These are phyloP conservation scores for Vachellia pachyceras DNA, from an alignment of 306 rosid genomes.

Conservation along the genomic window DNA sequence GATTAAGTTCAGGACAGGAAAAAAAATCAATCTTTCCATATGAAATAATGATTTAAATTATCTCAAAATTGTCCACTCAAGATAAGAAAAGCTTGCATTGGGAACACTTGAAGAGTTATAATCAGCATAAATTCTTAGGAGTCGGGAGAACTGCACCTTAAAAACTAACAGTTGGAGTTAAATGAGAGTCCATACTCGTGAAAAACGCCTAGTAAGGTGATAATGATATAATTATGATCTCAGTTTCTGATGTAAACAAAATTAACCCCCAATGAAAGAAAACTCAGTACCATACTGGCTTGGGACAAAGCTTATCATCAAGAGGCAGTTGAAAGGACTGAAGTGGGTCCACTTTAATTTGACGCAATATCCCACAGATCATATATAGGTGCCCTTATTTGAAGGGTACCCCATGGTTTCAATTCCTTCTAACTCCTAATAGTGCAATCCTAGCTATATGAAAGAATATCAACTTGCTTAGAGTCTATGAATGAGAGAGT, in stretches of 20 bases:
- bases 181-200: too few species aligned
- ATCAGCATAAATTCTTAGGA: slow-evolving; percentile 3
- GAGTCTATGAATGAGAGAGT: slow-evolving; percentile 15
- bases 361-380: slow-evolving; percentile 3
- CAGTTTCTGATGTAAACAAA: slow-evolving; percentile 29
- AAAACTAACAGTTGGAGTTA: too few species aligned
- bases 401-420: neutral
- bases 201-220: slow-evolving; percentile 29
- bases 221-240: slow-evolving; percentile 8
- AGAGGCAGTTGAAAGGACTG: slow-evolving; percentile 35
- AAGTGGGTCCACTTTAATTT: slow-evolving; percentile 36
- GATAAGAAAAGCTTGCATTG: slow-evolving; percentile 37
- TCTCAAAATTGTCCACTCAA: slow-evolving; percentile 27
- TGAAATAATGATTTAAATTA: neutral
- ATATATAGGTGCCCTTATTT: slow-evolving; percentile 5
- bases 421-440: slow-evolving; percentile 35
- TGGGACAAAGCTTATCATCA: neutral
- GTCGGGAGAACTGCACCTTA: neutral
- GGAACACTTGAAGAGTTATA: slow-evolving; percentile 22
- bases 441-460: slow-evolving; percentile 24
- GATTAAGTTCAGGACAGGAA: neutral
- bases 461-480: neutral
- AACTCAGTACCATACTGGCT: neutral
- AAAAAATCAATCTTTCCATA: neutral
- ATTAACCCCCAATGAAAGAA: neutral